Conservation (phyloP, 805 yeast species). For the Groenewaldozyma salmanticensis region DNA sequence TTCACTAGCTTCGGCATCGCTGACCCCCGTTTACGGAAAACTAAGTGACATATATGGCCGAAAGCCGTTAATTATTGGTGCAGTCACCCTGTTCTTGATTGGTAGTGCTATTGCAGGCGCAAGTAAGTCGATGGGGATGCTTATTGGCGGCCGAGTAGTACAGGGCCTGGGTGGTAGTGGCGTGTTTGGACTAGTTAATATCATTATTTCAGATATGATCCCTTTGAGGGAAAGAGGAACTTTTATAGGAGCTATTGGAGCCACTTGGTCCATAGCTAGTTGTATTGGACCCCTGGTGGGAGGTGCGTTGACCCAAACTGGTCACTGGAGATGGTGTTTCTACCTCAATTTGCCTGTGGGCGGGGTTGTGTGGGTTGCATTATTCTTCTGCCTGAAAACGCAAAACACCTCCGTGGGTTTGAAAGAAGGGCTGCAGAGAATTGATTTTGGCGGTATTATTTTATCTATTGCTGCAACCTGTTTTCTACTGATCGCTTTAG, state of each 20-base stretch:
- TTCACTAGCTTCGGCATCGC: conserved; percentile 50
- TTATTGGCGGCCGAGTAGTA: conserved; percentile 56
- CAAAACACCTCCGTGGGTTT: conserved; percentile 30
- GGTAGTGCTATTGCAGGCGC: conserved; percentile 39
- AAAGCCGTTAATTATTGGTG: conserved; percentile 28
- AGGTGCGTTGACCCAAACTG: conserved; percentile 36
- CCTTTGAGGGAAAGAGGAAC: conserved; percentile 18
- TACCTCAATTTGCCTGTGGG: conserved; percentile 36
- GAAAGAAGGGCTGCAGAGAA: conserved; percentile 33
- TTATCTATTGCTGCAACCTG: conserved; percentile 38
- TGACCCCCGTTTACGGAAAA: conserved; percentile 59
- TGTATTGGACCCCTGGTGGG: conserved; percentile 45
- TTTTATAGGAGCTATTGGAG: conserved; percentile 17
- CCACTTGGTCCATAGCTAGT: conserved; percentile 22
- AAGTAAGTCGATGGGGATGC: conserved; percentile 37
- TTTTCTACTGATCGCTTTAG: conserved; percentile 38
- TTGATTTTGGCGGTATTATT: conserved; percentile 47
- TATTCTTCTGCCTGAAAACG: conserved; percentile 19
- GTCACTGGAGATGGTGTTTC: conserved; percentile 44
- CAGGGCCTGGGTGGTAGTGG: conserved; percentile 68
- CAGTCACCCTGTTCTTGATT: conserved; percentile 31
- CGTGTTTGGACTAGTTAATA: conserved; percentile 42
- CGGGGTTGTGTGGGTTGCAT: conserved; percentile 22
- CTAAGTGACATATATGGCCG: conserved; percentile 42
- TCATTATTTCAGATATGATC: conserved; percentile 40